Percentiles rank a stretch among this genome's conserved stretches.
Evolutionary conservation across 768 basidiomycete genomes (phyloP).

Genomic region (Tulasnella sp.): DNA sequence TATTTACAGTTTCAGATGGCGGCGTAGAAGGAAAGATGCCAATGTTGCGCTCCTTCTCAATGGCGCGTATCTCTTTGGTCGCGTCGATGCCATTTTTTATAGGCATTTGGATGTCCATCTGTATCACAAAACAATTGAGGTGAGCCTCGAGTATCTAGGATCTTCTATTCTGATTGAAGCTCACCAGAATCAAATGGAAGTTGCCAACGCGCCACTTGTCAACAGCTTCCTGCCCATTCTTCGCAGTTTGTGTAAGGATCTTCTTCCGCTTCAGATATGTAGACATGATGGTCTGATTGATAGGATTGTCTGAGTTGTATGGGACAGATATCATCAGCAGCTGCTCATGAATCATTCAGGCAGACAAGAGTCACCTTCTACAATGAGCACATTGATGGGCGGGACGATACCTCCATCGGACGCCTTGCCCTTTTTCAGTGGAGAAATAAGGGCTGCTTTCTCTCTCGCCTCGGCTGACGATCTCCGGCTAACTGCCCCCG

Average conservation of each 20-base stretch:
- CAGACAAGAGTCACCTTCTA: constrained; percentile 61
- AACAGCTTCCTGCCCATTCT: constrained; percentile 91
- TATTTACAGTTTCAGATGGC: constrained; percentile 36
- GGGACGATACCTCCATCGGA: constrained; percentile 71
- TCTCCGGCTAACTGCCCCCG: background rate
- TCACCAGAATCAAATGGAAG: constrained; percentile 90
- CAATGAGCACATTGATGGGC: constrained; percentile 95
- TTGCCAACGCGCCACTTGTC: constrained; percentile 87
- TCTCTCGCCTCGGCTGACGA: constrained; percentile 1
- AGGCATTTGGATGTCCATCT: constrained; percentile 99
- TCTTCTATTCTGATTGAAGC: constrained; percentile 23
- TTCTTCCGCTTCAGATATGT: constrained; percentile 94
- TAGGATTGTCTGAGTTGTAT: constrained; percentile 84
- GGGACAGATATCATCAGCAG: background rate
- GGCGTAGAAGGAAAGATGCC: constrained; percentile 65
- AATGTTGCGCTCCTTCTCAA: constrained; percentile 60
- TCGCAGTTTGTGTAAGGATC: constrained; percentile 90
- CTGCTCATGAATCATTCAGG: background rate
- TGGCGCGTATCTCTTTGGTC: constrained; percentile 84
- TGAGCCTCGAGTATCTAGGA: background rate
- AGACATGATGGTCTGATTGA: constrained; percentile 95
- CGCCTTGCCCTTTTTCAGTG: constrained; percentile 41
- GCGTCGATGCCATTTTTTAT: constrained; percentile 98
- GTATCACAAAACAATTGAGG: constrained; percentile 5
- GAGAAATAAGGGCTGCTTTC: constrained; percentile 14